Conservation (phyloP, 192 early-diverging fungal genomes). For the Geosiphon pyriformis region DNA sequence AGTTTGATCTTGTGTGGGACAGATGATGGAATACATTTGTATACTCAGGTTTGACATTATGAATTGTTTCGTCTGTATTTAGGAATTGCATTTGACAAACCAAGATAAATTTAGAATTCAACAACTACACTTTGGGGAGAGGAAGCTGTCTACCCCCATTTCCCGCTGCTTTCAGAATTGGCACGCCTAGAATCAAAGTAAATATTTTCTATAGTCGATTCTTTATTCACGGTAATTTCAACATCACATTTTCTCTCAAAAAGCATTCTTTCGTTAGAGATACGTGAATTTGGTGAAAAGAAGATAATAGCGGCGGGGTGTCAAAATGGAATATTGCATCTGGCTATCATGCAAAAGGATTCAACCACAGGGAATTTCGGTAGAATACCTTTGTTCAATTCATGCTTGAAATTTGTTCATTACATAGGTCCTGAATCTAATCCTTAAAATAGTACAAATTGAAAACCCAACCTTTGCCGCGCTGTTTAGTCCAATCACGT, state of each 20-base stretch:
- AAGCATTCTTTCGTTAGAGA: conserved; percentile 18
- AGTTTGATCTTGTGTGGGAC: conserved; percentile 20
- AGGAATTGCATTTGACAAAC: not conserved
- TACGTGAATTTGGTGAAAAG: conserved; percentile 2
- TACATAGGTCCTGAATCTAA: not conserved
- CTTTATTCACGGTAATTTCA: not conserved
- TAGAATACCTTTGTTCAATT: not conserved
- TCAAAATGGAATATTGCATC: conserved; percentile 19
- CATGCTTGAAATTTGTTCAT: not conserved
- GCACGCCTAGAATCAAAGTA: not conserved
- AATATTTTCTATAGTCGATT: not conserved
- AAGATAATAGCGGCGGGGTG: conserved; percentile 24
- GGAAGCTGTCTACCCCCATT: not conserved
- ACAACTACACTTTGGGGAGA: not conserved
- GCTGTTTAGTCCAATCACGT: conserved; percentile 12
- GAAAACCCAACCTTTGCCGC: not conserved
- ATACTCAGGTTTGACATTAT: not conserved
- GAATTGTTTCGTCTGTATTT: not conserved
- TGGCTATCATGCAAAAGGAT: conserved; percentile 9
- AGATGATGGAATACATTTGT: conserved; percentile 19
- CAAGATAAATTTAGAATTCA: not conserved
- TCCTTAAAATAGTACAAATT: not conserved
- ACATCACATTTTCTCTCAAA: not conserved
- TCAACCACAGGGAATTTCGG: not conserved
- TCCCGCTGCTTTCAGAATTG: conserved; percentile 6